These are phyloP conservation scores for Kalmusia sp. DNA, from an alignment of 2,329 filamentous ascomycete genomes.

Conservation along the genomic window DNA sequence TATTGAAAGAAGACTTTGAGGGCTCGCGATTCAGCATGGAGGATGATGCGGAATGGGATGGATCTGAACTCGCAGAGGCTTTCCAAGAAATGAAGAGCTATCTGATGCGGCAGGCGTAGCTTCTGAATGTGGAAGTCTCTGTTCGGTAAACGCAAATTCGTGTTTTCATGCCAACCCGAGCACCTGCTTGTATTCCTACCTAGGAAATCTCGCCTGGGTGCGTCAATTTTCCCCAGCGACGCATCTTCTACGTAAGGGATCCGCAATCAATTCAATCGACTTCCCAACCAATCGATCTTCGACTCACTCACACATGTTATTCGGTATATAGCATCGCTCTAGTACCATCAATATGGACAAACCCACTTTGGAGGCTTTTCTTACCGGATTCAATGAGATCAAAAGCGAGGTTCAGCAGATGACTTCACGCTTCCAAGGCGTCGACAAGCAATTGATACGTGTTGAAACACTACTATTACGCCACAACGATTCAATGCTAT, in stretches of 20 bases:
- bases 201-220: no score
- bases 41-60: conserved; percentile 35
- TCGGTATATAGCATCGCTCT: no score
- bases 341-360: background rate
- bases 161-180: background rate
- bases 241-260: no score
- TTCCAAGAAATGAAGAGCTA: background rate
- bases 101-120: conserved; percentile 27
- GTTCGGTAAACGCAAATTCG: no score
- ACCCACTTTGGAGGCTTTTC: background rate
- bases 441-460: background rate
- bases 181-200: no score
- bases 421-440: background rate
- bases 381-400: background rate
- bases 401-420: background rate
- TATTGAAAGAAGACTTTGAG: conserved; percentile 23
- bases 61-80: conserved; percentile 19
- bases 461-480: background rate
- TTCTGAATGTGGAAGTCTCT: no score
- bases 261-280: no score
- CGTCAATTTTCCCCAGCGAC: no score
- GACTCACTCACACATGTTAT: no score
- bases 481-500: background rate
- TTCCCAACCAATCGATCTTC: no score
- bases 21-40: conserved; percentile 28